phyloP scores from a whole-genome alignment of 352 stramenopile genomes.

The Globisporangium ultimum region DNA sequence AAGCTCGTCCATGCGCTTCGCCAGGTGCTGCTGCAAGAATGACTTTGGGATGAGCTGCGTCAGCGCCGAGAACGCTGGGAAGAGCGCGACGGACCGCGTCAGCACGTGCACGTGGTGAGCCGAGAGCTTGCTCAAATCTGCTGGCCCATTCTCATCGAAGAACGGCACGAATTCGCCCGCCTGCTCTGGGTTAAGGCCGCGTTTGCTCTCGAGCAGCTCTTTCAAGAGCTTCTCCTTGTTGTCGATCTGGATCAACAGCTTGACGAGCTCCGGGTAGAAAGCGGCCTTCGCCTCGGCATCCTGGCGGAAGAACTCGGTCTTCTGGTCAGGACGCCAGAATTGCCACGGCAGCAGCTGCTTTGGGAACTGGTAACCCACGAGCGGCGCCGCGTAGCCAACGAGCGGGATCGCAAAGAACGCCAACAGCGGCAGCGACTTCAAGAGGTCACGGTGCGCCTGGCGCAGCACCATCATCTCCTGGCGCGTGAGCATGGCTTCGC shows the following conservation, averaged over 20 bases:
- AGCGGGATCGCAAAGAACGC: constrained; percentile 71
- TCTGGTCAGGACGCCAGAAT: constrained; percentile 82
- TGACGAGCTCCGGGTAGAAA: constrained; percentile 58
- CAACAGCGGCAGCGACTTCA: constrained; percentile 80
- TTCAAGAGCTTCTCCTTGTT: constrained; percentile 46
- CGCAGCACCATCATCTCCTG: constrained; percentile 81
- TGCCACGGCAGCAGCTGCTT: constrained; percentile 84
- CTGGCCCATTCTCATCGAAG: constrained; percentile 46
- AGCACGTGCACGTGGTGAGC: constrained; percentile 51
- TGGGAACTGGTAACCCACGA: constrained; percentile 82
- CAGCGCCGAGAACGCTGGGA: constrained; percentile 56
- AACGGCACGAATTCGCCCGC: constrained; percentile 59
- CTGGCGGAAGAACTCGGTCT: constrained; percentile 77
- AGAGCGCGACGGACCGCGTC: constrained; percentile 45
- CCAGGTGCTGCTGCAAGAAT: constrained; percentile 41
- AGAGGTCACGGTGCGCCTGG: constrained; percentile 76
- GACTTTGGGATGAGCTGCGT: constrained; percentile 39
- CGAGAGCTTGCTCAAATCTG: constrained; percentile 38
- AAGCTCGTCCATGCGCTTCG: constrained; percentile 58
- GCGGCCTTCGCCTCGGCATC: constrained; percentile 45
- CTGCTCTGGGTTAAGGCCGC: constrained; percentile 46
- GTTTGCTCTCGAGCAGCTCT: constrained; percentile 36
- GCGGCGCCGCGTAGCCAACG: constrained; percentile 65
- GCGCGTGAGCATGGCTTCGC: constrained; percentile 33
- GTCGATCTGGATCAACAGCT: constrained; percentile 63